Evolutionary conservation across 306 rosid genomes (phyloP), one percentile per base, ranked within the genome.

Genomic region (Rubus parviflorus): DNA sequence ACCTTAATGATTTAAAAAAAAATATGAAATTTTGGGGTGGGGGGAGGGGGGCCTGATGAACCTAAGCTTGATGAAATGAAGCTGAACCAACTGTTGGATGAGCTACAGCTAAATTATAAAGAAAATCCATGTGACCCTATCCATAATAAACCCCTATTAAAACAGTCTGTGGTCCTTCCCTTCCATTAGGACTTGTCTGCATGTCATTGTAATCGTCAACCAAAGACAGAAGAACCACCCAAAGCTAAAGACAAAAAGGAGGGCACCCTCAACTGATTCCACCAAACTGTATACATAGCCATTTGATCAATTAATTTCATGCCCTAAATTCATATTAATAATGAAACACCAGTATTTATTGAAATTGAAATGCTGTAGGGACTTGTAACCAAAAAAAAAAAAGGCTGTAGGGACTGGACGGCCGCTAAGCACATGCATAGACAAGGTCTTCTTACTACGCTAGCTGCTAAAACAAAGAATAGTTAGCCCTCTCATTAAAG

Each of bases 171-270:
- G 96, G 93, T 89, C 96, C 96, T 79, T 76, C 68, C 72, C 77
- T 73, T 72, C 80, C 82, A 81, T 81, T 54, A 77, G 89, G 70
- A 73, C 62, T 73, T 85, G 89, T 87, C 81, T 77, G 78, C 70
- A 67, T 84, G 92, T 81, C 87, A 58, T 78, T 77, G 85, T 66
- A 40, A 19, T 88, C 87, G 86, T 87, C 86, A 87, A 87, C 84
- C 84, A 83, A 80, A 76, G 89, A 87, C 87, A 92, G 76, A 84
- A 81, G 88, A 90, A 86, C 86, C 82, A 81, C 84, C 86, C 96
- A 92, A 87, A 84, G 90, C 87, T 80, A 86, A 81, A 87, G 92
- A 92, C 97, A 92, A 90, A 86, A 48, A 15, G 49, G 83, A 83
- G 84, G 86, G 71, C 89, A 85, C 76, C 77, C 84, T 79, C 85